A percentile compares a stretch with the other conserved stretches of the same genome.
Evolutionary conservation across 305 asterid species (phyloP).

Genomic region (Fraxinus ornus): DNA sequence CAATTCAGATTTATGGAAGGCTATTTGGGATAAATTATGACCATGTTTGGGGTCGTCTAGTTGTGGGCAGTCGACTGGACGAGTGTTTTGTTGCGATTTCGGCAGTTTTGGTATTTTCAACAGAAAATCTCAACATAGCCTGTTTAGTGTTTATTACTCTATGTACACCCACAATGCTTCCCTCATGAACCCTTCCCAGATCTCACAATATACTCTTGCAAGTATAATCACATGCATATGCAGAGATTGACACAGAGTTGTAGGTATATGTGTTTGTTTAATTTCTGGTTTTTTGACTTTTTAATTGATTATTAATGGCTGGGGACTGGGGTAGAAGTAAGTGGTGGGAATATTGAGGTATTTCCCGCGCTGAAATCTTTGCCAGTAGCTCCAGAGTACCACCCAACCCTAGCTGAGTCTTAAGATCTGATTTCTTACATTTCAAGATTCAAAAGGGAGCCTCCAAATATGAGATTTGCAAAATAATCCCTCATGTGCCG

Average conservation of each 20-base stretch:
- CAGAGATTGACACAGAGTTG: conserved; percentile 18
- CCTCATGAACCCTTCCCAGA: conserved; percentile 46
- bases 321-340: conserved; percentile 59
- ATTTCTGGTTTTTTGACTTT: conserved; percentile 15
- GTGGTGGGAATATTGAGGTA: conserved; percentile 61
- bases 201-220: conserved; percentile 37
- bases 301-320: conserved; percentile 47
- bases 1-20: no score
- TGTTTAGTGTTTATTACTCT: conserved; percentile 25
- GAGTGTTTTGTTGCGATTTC: no score
- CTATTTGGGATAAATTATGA: no score
- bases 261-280: conserved; percentile 22
- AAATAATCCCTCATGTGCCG: conserved; percentile 84
- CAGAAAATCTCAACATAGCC: conserved; percentile 40
- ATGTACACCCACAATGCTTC: conserved; percentile 35
- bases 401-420: conserved; percentile 83
- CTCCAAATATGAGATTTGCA: conserved; percentile 86
- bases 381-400: conserved; percentile 95
- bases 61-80: no score
- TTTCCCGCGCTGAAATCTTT: conserved; percentile 79
- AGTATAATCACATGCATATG: conserved; percentile 24
- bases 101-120: neutral
- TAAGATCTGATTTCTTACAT: conserved; percentile 98
- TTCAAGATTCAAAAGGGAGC: conserved; percentile 95
- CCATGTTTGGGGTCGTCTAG: no score